Conservation (phyloP, 139 green algal genomes). For the Haematococcus sp. region DNA sequence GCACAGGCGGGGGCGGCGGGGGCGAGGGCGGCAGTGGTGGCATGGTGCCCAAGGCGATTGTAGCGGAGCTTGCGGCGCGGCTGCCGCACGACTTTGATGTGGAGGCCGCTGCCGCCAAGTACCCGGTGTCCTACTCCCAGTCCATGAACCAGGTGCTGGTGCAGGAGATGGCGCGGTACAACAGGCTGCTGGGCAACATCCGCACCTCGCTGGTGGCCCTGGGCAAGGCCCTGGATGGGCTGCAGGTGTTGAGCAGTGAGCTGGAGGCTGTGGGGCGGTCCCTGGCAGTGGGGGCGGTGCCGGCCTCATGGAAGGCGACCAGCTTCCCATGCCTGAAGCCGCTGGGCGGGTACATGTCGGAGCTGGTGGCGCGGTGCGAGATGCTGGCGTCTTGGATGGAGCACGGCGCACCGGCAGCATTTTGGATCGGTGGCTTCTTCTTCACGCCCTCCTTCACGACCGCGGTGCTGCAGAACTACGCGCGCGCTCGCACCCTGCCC, state of each 20-base stretch:
- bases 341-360: constrained; percentile 41
- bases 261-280: constrained; percentile 52
- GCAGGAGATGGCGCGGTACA: constrained; percentile 69
- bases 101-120: constrained; percentile 40
- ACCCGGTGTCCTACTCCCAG: constrained; percentile 58
- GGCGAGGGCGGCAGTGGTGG: constrained; percentile 25
- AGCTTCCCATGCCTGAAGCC: constrained; percentile 24
- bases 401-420: constrained; percentile 41
- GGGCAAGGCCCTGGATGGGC: constrained; percentile 58
- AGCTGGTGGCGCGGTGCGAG: constrained; percentile 42
- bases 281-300: constrained; percentile 56
- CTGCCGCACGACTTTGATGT: constrained; percentile 62
- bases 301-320: constrained; percentile 54
- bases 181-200: constrained; percentile 57
- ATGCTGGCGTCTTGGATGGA: constrained; percentile 58
- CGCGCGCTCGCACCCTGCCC: constrained; percentile 52
- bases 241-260: constrained; percentile 63
- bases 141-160: constrained; percentile 62
- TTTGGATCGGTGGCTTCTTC: constrained; percentile 82
- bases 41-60: constrained; percentile 12
- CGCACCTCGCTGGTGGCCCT: constrained; percentile 51
- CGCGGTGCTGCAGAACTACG: constrained; percentile 68
- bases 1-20: constrained; percentile 16
- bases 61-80: constrained; percentile 38
- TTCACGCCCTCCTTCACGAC: constrained; percentile 69